A percentile compares a stretch with the other conserved stretches of the same genome.
phyloP scores from a whole-genome alignment of 768 basidiomycete species.

The Holtermanniella nyarrowii region DNA sequence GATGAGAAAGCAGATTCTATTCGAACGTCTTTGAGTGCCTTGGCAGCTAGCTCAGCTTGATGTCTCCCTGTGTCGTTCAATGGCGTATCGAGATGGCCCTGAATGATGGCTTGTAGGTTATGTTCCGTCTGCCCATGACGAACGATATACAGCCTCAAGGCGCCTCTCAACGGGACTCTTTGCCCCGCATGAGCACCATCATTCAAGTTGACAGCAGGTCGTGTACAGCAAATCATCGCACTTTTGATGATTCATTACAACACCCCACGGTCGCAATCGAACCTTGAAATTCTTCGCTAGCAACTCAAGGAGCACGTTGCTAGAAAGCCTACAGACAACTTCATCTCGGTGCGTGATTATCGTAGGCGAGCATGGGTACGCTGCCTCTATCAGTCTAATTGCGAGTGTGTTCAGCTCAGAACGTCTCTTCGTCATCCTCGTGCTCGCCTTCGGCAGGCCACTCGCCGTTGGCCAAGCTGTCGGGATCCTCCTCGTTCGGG shows the following conservation, averaged over 20 bases:
- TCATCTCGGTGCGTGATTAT: too few species aligned
- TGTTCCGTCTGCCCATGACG: constrained; percentile 33
- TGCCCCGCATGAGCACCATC: too few species aligned
- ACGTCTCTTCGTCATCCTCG: constrained; percentile 45
- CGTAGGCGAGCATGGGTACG: constrained; percentile 1
- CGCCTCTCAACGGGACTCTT: too few species aligned
- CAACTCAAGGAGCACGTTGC: too few species aligned
- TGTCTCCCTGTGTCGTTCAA: constrained; percentile 31
- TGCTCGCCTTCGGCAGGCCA: constrained; percentile 55
- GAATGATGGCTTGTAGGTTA: constrained; percentile 31
- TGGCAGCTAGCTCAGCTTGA: constrained; percentile 22
- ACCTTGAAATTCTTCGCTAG: too few species aligned
- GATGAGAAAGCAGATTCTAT: constrained; percentile 60
- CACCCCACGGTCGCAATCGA: too few species aligned
- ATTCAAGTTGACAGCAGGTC: too few species aligned
- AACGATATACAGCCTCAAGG: constrained; percentile 14
- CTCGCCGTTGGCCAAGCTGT: constrained; percentile 3
- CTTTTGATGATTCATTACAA: too few species aligned
- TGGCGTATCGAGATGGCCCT: constrained; percentile 37
- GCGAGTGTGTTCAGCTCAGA: too few species aligned
- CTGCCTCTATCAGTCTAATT: not conserved
- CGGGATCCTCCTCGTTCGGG: constrained; percentile 23
- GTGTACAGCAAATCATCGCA: too few species aligned
- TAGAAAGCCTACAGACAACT: too few species aligned
- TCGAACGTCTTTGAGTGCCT: constrained; percentile 42